These are phyloP conservation scores for Diaporthe ampelina DNA, from an alignment of 2,329 filamentous ascomycete species.

Conservation along the genomic window DNA sequence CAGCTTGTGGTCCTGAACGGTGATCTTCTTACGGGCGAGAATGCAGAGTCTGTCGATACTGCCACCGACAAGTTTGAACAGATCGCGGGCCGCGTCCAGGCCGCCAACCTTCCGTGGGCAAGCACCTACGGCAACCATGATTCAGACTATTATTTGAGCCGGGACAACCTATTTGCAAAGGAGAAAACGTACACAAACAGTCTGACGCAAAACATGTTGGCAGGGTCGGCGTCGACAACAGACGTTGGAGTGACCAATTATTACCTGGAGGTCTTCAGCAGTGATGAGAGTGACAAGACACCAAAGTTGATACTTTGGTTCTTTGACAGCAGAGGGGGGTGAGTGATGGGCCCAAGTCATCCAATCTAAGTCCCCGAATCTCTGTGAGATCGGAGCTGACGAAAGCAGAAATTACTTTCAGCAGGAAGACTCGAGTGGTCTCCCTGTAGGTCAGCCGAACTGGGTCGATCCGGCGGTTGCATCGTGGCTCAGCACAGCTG, in stretches of 20 bases:
- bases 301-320: conserved; percentile 68
- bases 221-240: conserved; percentile 2
- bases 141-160: conserved; percentile 61
- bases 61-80: conserved; percentile 60
- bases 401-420: conserved; percentile 3
- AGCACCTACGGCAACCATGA: conserved; percentile 68
- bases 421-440: conserved; percentile 43
- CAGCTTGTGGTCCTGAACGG: conserved; percentile 69
- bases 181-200: conserved; percentile 40
- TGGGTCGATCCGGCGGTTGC: conserved; percentile 62
- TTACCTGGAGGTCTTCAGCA: conserved; percentile 33
- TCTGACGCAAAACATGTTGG: conserved; percentile 37
- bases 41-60: conserved; percentile 55
- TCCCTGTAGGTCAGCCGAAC: conserved; percentile 48
- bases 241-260: conserved; percentile 38
- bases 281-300: conserved; percentile 4
- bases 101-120: conserved; percentile 62
- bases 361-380: background rate
- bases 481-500: conserved; percentile 59
- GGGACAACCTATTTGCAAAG: conserved; percentile 41
- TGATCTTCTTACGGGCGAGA: conserved; percentile 69
- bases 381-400: background rate
- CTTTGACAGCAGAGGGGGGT: conserved; percentile 68
- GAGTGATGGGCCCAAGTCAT: background rate
- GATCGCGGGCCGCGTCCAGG: conserved; percentile 60